Evolutionary conservation across 2,329 filamentous ascomycete genomes (phyloP), one percentile per base, ranked within the genome.

Genomic region (Fusarium torreyae): DNA sequence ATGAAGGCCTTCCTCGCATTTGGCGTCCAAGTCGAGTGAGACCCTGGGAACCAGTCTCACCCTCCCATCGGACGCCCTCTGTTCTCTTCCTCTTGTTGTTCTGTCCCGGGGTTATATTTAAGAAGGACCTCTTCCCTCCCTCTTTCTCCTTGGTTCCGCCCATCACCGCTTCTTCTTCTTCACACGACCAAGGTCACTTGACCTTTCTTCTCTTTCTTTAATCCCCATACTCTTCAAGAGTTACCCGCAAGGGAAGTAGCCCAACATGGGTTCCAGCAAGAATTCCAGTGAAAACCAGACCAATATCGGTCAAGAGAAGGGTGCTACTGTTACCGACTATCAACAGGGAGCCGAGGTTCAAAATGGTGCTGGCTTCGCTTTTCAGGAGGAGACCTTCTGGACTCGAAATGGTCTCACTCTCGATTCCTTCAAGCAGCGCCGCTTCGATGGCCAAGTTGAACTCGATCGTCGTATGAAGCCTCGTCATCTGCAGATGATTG

Each of bases 401-500:
- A 75, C 73, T 17, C 73, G 73, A 45, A 75, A 75, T 45, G 73
- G 73, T 52, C 73, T 75, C 20, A 75, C 67, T 17, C 60, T 73
- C 3, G 62, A 74, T 26, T 75, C 73, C 10, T 75, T 75, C 55
- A 68, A 74, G 57, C 59, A 51, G 22, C 73, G 73, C 33, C 49
- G 61, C 40, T 64, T 68, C 15, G 68, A 63, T 2, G 70, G 71
- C 5, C 7, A 62, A 24, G 14, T 66, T 39, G 73, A 83, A 71
- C 76, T 85, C 18, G 81, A 84, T 69, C 79, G 81, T 50, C 76
- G 79, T 69, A 86, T 89, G 81, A 85, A 86, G 80, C 80, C 81
- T 49, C 85, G 87, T 68, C 87, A 89, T 78, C 79, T 89, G 72
- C 85, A 89, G 77, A 88, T 89, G 87, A 89, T 89, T 78, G 85